Conservation (phyloP, 2,329 filamentous ascomycete species). For the Oidium heveae region DNA sequence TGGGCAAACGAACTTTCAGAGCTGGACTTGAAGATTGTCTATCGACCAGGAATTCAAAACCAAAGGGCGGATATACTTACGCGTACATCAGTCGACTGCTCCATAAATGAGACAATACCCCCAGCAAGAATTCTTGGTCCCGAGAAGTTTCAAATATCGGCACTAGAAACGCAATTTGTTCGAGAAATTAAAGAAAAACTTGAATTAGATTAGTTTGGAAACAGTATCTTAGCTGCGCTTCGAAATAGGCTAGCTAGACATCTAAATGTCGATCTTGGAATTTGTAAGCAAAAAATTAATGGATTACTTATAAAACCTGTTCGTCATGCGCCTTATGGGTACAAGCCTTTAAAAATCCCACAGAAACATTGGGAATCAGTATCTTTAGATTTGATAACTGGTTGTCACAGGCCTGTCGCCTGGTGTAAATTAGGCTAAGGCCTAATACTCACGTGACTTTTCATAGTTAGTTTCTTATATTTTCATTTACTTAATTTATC, state of each 20-base stretch:
- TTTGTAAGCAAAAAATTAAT: neutral
- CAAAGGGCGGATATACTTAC: neutral
- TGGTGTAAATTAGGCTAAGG: too few species aligned
- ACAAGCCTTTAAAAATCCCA: neutral
- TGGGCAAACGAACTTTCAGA: neutral
- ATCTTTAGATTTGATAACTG: neutral
- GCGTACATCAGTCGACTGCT: neutral
- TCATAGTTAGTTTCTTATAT: too few species aligned
- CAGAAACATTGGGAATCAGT: neutral
- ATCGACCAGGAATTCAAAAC: neutral
- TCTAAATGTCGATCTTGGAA: neutral
- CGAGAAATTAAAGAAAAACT: neutral
- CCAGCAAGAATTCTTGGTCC: neutral
- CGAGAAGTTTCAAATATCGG: neutral
- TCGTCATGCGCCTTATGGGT: neutral
- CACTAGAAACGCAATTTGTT: neutral
- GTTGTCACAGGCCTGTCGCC: too few species aligned
- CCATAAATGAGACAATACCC: neutral
- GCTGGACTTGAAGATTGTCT: neutral
- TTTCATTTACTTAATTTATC: too few species aligned
- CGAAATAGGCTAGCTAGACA: neutral
- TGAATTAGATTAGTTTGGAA: neutral
- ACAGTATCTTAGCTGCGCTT: neutral
- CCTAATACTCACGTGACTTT: too few species aligned
- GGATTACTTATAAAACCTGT: neutral